These are phyloP conservation scores for Neostapfia colusana DNA, from an alignment of 176 grass and related monocot species.

Conservation along the genomic window DNA sequence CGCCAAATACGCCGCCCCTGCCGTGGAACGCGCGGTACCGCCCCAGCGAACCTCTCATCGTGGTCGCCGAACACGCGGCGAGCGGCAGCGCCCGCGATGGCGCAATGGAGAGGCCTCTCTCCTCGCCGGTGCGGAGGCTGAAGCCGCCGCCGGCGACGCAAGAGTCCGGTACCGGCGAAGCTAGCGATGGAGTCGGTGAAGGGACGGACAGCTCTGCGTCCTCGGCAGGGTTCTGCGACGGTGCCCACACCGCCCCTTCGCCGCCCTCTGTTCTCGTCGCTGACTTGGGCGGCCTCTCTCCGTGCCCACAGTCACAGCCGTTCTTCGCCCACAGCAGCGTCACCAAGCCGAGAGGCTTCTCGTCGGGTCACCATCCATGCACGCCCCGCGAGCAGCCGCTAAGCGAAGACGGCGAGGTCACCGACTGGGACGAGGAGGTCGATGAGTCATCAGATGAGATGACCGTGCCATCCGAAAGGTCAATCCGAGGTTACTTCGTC, in stretches of 20 bases:
- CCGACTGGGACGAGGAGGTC: slow-evolving; percentile 39
- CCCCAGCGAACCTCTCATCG: slow-evolving; percentile 52
- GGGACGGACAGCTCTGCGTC: slow-evolving; percentile 44
- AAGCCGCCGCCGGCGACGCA: slow-evolving; percentile 16
- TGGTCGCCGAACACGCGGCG: slow-evolving; percentile 37
- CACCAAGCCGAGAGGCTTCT: not conserved
- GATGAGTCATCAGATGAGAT: slow-evolving; percentile 19
- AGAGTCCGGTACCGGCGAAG: slow-evolving; percentile 17
- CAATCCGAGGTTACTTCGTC: slow-evolving; percentile 16
- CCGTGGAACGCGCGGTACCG: slow-evolving; percentile 63
- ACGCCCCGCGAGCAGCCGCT: slow-evolving; percentile 8
- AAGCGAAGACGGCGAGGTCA: slow-evolving; percentile 29
- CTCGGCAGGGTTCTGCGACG: slow-evolving; percentile 35
- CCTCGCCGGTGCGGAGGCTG: slow-evolving; percentile 64
- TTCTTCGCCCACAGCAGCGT: not conserved
- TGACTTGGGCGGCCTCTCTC: slow-evolving; percentile 1
- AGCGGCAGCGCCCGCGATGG: slow-evolving; percentile 9
- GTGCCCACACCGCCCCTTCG: slow-evolving; percentile 17
- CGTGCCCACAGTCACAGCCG: not conserved
- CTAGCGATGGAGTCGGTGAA: slow-evolving; percentile 9
- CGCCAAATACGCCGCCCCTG: not conserved
- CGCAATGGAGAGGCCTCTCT: slow-evolving; percentile 43
- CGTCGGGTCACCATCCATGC: not conserved
- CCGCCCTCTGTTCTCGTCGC: slow-evolving; percentile 50
- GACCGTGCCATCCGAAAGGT: slow-evolving; percentile 28